These are phyloP conservation scores for Chalaropsis thielavioides DNA, from an alignment of 2,329 filamentous ascomycete genomes.

Conservation along the genomic window DNA sequence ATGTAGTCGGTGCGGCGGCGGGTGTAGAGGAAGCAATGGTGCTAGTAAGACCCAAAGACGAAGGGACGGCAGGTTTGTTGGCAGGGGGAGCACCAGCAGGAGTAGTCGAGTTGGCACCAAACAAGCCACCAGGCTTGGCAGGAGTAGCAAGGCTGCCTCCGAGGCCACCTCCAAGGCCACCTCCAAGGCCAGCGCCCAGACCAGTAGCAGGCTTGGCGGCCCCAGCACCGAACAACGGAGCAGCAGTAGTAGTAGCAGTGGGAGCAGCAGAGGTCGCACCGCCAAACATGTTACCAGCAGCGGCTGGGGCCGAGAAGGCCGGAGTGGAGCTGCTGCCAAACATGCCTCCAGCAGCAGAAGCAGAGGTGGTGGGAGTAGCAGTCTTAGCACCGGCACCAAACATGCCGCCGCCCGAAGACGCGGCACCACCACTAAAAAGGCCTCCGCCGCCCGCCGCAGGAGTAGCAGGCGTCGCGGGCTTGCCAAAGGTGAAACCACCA, in stretches of 20 bases:
- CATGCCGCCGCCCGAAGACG: slow-evolving; percentile 26
- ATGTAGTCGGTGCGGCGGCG: slow-evolving; percentile 19
- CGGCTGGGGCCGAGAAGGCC: slow-evolving; percentile 19
- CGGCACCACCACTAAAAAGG: slow-evolving; percentile 17
- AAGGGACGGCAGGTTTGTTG: slow-evolving; percentile 15
- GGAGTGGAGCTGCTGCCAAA: slow-evolving; percentile 21
- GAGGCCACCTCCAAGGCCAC: not conserved
- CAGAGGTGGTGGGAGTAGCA: slow-evolving; percentile 28
- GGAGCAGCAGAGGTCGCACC: slow-evolving; percentile 2
- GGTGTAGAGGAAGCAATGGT: slow-evolving; percentile 21
- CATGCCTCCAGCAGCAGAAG: slow-evolving; percentile 38
- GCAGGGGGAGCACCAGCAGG: slow-evolving; percentile 14
- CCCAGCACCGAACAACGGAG: slow-evolving; percentile 19
- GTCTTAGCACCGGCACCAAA: slow-evolving; percentile 25
- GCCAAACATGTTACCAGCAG: not conserved
- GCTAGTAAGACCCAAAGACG: slow-evolving; percentile 21
- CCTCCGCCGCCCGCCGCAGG: slow-evolving; percentile 12
- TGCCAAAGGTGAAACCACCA: slow-evolving; percentile 23
- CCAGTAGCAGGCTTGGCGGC: slow-evolving; percentile 6
- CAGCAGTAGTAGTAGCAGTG: not conserved
- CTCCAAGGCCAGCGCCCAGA: not conserved
- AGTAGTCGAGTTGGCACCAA: slow-evolving; percentile 20
- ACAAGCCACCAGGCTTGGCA: slow-evolving; percentile 20
- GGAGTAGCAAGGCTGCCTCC: slow-evolving; percentile 7
- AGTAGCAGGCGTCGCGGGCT: slow-evolving; percentile 6